Conservation (phyloP, 805 yeast genomes). For the Torulaspora quercuum region DNA sequence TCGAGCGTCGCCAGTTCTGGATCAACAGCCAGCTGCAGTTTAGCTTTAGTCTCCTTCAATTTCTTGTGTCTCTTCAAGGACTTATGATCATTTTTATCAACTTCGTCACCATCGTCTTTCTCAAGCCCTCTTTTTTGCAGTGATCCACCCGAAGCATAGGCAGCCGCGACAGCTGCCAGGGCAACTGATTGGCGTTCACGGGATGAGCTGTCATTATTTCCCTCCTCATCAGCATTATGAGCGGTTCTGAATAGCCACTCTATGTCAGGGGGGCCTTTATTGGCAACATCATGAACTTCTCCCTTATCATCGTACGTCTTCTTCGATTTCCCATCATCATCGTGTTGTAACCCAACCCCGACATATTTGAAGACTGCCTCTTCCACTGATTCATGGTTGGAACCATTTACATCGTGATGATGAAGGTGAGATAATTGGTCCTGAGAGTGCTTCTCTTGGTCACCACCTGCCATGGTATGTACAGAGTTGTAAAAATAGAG, state of each 20-base stretch:
- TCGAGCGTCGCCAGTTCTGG: conserved; percentile 55
- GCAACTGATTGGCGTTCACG: conserved; percentile 30
- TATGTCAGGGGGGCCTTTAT: conserved; percentile 11
- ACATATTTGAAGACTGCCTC: conserved; percentile 76
- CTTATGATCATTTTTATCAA: conserved; percentile 9
- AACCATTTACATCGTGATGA: conserved; percentile 13
- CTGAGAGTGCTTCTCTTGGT: conserved; percentile 14
- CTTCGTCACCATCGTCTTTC: conserved; percentile 15
- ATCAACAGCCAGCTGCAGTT: conserved; percentile 45
- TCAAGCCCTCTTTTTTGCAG: conserved; percentile 16
- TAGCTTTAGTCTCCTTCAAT: conserved; percentile 18
- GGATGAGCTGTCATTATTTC: conserved; percentile 9
- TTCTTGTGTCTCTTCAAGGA: conserved; percentile 21
- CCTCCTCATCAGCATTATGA: conserved; percentile 13
- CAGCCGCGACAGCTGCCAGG: conserved; percentile 36
- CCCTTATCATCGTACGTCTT: conserved; percentile 28
- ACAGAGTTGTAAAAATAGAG: too few species aligned
- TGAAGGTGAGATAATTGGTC: conserved; percentile 11
- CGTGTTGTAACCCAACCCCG: conserved; percentile 54
- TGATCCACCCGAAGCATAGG: conserved; percentile 26
- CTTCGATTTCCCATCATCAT: conserved; percentile 31
- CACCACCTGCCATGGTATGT: conserved; percentile 14
- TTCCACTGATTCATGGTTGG: conserved; percentile 50
- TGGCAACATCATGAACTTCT: conserved; percentile 10
- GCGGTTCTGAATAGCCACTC: conserved; percentile 17